These are phyloP conservation scores for Neurospora sp. DNA, from an alignment of 495 filamentous ascomycete genomes.

Conservation along the genomic window DNA sequence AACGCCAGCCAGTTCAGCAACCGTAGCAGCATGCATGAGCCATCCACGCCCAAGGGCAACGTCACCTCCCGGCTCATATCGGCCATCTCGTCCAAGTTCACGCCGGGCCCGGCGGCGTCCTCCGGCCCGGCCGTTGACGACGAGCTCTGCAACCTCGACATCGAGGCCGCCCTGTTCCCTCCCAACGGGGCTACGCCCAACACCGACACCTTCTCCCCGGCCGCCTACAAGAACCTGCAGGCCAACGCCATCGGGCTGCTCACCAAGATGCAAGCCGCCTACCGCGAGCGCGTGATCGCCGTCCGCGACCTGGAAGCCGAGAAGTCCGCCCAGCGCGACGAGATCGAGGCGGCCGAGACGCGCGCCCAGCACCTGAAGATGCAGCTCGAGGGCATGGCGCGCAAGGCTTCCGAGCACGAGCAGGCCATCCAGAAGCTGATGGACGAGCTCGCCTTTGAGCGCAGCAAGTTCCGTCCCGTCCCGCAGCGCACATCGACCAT, in stretches of 20 bases:
- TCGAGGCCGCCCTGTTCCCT: constrained; percentile 50
- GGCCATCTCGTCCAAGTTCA: constrained; percentile 31
- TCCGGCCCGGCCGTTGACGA: constrained; percentile 31
- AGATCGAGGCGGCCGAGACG: constrained; percentile 65
- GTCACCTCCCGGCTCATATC: constrained; percentile 35
- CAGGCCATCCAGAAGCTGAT: constrained; percentile 51
- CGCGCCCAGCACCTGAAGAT: constrained; percentile 54
- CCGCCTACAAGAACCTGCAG: constrained; percentile 61
- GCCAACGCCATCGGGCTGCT: constrained; percentile 58
- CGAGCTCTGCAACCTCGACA: constrained; percentile 55
- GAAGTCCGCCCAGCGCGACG: constrained; percentile 55
- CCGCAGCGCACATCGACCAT: constrained; percentile 19
- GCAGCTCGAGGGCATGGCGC: constrained; percentile 70
- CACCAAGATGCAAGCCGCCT: constrained; percentile 57
- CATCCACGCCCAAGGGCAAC: constrained; percentile 26
- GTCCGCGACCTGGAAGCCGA: constrained; percentile 53
- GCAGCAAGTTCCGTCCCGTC: constrained; percentile 10
- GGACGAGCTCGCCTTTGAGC: constrained; percentile 54
- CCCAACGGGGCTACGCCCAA: not conserved
- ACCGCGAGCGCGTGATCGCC: constrained; percentile 50
- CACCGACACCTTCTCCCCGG: constrained; percentile 48
- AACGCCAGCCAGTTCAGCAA: not conserved
- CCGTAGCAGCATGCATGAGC: constrained; percentile 1
- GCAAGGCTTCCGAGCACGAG: constrained; percentile 56
- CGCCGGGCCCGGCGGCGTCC: constrained; percentile 14